These are phyloP conservation scores for Priceomyces fermenticarens DNA, from an alignment of 805 yeast genomes.

Conservation along the genomic window DNA sequence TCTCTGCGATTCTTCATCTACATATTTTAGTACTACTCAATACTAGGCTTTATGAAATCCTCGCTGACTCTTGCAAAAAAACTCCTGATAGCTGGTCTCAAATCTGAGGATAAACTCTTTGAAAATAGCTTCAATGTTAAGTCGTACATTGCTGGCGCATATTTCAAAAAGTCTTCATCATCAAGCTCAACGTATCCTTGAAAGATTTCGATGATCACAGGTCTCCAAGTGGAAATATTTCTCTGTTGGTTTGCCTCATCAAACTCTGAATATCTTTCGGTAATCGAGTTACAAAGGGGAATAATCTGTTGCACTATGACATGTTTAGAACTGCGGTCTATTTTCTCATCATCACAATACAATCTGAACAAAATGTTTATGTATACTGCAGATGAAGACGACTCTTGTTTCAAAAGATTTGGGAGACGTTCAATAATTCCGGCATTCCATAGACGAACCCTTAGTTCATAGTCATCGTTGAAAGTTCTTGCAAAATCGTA, in stretches of 20 bases:
- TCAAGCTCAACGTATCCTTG: constrained; percentile 80
- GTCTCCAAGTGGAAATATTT: constrained; percentile 82
- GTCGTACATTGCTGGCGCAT: constrained; percentile 60
- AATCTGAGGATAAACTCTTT: constrained; percentile 57
- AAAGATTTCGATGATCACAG: constrained; percentile 84
- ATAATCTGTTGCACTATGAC: constrained; percentile 51
- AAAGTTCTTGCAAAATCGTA: constrained; percentile 82
- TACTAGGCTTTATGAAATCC: constrained; percentile 19
- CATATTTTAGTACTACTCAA: not conserved
- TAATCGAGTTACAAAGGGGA: constrained; percentile 69
- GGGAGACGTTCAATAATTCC: constrained; percentile 93
- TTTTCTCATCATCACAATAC: constrained; percentile 63
- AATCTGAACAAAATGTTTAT: constrained; percentile 76
- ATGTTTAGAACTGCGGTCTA: constrained; percentile 43
- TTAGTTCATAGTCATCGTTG: constrained; percentile 82
- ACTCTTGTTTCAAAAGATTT: constrained; percentile 86
- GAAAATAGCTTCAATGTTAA: constrained; percentile 58
- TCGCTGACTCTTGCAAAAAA: constrained; percentile 56
- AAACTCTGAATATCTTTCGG: constrained; percentile 65
- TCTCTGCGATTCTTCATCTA: not conserved
- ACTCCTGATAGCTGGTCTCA: constrained; percentile 57
- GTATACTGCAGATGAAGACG: constrained; percentile 83
- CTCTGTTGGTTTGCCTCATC: constrained; percentile 78
- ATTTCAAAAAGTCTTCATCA: constrained; percentile 60
- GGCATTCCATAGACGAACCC: constrained; percentile 87